Percentiles rank a stretch among this genome's conserved stretches.
These are phyloP conservation scores for Penicillium digitatum DNA, from an alignment of 2,329 filamentous ascomycete genomes.

Conservation along the genomic window DNA sequence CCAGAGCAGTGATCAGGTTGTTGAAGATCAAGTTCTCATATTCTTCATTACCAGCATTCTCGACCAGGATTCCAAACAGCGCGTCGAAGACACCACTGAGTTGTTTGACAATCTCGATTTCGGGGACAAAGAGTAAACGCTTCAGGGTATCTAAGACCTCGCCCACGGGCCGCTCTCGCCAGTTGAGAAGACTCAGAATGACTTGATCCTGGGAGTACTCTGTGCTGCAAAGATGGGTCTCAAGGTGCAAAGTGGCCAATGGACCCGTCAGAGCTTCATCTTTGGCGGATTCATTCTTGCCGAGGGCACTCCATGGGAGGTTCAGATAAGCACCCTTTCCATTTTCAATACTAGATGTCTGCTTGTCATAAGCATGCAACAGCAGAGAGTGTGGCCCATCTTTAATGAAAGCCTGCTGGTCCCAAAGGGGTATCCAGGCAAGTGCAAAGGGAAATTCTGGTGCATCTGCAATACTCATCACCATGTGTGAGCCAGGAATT, in stretches of 20 bases:
- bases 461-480: slow-evolving; percentile 83
- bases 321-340: slow-evolving; percentile 84
- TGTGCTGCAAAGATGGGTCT: slow-evolving; percentile 90
- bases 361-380: slow-evolving; percentile 87
- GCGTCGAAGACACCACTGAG: slow-evolving; percentile 84
- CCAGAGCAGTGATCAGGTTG: slow-evolving; percentile 80
- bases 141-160: slow-evolving; percentile 71
- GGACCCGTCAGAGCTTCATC: slow-evolving; percentile 72
- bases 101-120: slow-evolving; percentile 96
- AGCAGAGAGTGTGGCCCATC: slow-evolving; percentile 79
- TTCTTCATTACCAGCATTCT: slow-evolving; percentile 85
- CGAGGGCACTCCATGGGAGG: slow-evolving; percentile 71
- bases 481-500: slow-evolving; percentile 76
- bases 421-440: slow-evolving; percentile 91
- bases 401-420: slow-evolving; percentile 79
- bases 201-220: slow-evolving; percentile 88
- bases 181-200: slow-evolving; percentile 76
- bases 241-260: slow-evolving; percentile 71
- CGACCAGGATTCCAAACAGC: slow-evolving; percentile 84
- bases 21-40: slow-evolving; percentile 92
- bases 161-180: slow-evolving; percentile 71
- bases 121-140: slow-evolving; percentile 85
- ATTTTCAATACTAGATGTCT: slow-evolving; percentile 66
- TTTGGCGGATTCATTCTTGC: slow-evolving; percentile 63
- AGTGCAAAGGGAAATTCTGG: slow-evolving; percentile 86